phyloP scores from a whole-genome alignment of 2,329 filamentous ascomycete genomes.

The Aspergillus ustus region DNA sequence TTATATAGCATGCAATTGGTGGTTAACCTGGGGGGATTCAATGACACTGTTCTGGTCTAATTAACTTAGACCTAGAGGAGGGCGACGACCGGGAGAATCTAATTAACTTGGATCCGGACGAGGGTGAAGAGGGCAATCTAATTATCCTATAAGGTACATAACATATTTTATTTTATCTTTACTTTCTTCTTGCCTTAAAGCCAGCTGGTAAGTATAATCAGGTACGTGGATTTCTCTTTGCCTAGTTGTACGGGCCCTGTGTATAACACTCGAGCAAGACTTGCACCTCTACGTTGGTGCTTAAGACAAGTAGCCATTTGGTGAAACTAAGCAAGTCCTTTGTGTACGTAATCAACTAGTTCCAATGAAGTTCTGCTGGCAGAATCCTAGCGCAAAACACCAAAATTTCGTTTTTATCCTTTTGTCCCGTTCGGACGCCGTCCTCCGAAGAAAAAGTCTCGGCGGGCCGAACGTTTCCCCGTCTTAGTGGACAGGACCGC shows the following conservation, averaged over 20 bases:
- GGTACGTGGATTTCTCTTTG: not conserved
- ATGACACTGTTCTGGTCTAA: not conserved
- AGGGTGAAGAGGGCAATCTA: conserved; percentile 6
- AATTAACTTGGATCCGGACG: conserved; percentile 13
- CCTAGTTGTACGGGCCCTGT: conserved; percentile 10
- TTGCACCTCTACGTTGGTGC: conserved; percentile 17
- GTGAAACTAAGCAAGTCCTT: conserved; percentile 18
- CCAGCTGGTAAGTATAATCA: not conserved
- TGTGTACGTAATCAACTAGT: too few species aligned
- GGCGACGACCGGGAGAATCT: not conserved
- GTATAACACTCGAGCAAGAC: conserved; percentile 16
- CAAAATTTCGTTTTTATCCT: too few species aligned
- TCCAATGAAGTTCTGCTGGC: too few species aligned
- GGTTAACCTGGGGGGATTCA: not conserved
- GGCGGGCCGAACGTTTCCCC: too few species aligned
- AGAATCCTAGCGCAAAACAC: not conserved
- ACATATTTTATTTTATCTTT: too few species aligned
- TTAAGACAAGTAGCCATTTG: conserved; percentile 14
- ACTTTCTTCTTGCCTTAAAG: not conserved
- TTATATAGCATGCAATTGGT: not conserved
- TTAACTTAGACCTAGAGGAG: not conserved
- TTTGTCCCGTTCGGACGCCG: too few species aligned
- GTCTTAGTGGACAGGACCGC: too few species aligned
- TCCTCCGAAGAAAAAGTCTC: too few species aligned
- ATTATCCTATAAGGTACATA: conserved; percentile 9